Evolutionary conservation across 495 filamentous ascomycete species (phyloP), one percentile per base, ranked within the genome.

Genomic region (Trichoderma asperelloides): DNA sequence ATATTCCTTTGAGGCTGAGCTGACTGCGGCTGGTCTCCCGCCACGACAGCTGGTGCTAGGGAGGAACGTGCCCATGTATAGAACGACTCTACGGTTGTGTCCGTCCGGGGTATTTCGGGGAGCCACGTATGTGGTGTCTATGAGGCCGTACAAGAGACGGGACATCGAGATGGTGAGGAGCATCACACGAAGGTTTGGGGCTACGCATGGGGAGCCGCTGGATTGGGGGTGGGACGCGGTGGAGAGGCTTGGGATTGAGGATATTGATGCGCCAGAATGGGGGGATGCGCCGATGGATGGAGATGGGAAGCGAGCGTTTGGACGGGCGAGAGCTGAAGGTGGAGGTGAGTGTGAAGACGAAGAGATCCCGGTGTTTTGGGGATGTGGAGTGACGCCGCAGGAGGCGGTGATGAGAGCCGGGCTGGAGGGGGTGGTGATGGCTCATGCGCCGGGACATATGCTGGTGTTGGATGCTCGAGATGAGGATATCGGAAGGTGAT

Each of bases 331-430:
- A 23, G 27, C 74, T 28, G 70, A 67, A 13, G 66, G 70, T 9
- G 68, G 70, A 8, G 77, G 81, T 6, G 79, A 60, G 21, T 21
- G 15, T 9, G 51, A 28, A 28, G 51, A 60, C 1, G 51, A 60
- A n/a, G 51, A 60, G 74, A 0, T 86, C 25, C 84, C 85, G 0
- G 77, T 87, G 2, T 86, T 86, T 64, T 86, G 85, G 82, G 85
- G 83, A 2, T 86, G 83, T 70, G 84, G 83, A 5, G 83, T 87
- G 3, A 86, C 86, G 18, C 83, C 85, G 7, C 84, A 87, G 71
- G 78, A 83, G 63, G 84, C 82, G 9, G 83, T 87, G 0, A 79
- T 83, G 76, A 71, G 76, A 49, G 78, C 81, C 3, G 73, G 76
- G 21, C 69, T 87, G 25, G 68, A 79, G 15, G 85, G 84, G 0